Conservation (phyloP, 2,329 filamentous ascomycete species). For the Calcarisporium arbuscula region DNA sequence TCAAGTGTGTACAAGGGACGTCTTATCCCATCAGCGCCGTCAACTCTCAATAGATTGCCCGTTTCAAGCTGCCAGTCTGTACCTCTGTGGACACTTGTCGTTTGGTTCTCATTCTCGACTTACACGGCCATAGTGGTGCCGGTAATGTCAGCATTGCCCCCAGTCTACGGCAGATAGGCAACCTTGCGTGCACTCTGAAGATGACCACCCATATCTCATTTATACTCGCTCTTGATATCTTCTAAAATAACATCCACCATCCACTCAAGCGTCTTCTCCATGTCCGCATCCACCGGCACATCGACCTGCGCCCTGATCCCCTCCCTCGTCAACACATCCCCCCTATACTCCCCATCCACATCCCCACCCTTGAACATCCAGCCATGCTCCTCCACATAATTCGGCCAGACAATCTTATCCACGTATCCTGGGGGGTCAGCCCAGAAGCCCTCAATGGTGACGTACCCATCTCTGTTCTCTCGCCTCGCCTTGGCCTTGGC, state of each 20-base stretch:
- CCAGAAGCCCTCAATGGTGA: slow-evolving; percentile 88
- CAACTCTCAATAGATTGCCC: no score
- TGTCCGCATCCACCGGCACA: slow-evolving; percentile 42
- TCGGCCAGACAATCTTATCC: slow-evolving; percentile 91
- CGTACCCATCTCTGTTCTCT: slow-evolving; percentile 67
- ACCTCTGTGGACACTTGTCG: no score
- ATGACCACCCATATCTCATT: slow-evolving; percentile 21
- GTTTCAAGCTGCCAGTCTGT: no score
- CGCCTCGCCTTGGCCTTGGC: slow-evolving; percentile 57
- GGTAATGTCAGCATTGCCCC: no score
- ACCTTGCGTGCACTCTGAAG: no score
- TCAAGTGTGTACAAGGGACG: no score
- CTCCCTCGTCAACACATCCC: slow-evolving; percentile 1
- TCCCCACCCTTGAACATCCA: slow-evolving; percentile 76
- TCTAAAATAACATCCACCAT: slow-evolving; percentile 56
- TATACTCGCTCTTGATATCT: no score
- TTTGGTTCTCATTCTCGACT: no score
- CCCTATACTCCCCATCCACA: slow-evolving; percentile 1
- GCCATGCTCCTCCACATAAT: slow-evolving; percentile 74
- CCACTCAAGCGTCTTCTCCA: slow-evolving; percentile 61
- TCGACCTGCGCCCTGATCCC: neutral
- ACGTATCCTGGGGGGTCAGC: slow-evolving; percentile 90
- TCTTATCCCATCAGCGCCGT: no score
- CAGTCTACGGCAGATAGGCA: no score
- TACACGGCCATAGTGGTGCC: no score